Evolutionary conservation across 306 rosid species (phyloP).

Genomic region (Quercus wislizeni): DNA sequence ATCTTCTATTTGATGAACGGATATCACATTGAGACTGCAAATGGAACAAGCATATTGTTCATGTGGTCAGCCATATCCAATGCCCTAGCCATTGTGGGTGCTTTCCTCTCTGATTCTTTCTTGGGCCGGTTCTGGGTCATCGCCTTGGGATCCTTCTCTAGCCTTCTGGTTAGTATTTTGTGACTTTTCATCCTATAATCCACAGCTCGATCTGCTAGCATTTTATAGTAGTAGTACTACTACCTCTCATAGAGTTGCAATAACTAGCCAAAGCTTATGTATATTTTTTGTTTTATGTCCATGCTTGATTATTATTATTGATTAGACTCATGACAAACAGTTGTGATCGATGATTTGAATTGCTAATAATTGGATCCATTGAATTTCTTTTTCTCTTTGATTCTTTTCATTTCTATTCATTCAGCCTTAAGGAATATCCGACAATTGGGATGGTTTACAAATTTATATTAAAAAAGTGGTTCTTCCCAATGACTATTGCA

Average conservation of each 20-base stretch:
- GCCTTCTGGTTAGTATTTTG: conserved; percentile 37
- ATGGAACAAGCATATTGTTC: conserved; percentile 30
- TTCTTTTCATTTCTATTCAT: background rate
- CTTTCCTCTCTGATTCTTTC: conserved; percentile 50
- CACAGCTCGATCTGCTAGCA: background rate
- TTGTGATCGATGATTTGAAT: background rate
- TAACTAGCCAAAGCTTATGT: background rate
- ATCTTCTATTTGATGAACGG: conserved; percentile 38
- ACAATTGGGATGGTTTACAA: background rate
- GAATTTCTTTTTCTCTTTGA: background rate
- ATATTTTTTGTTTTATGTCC: no score
- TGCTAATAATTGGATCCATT: background rate
- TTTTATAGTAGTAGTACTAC: background rate
- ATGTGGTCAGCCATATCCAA: conserved; percentile 50
- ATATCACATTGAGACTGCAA: conserved; percentile 26
- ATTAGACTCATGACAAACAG: background rate
- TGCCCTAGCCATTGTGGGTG: conserved; percentile 44
- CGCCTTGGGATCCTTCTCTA: conserved; percentile 40
- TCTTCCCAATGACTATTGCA: background rate
- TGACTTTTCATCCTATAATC: background rate
- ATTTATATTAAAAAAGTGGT: background rate
- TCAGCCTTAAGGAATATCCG: background rate
- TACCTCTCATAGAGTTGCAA: background rate
- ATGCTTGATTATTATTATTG: background rate
- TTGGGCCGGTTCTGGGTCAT: conserved; percentile 49